Conservation (phyloP, 108 stramenopile species). For the Fistulifera pelliculosa region DNA sequence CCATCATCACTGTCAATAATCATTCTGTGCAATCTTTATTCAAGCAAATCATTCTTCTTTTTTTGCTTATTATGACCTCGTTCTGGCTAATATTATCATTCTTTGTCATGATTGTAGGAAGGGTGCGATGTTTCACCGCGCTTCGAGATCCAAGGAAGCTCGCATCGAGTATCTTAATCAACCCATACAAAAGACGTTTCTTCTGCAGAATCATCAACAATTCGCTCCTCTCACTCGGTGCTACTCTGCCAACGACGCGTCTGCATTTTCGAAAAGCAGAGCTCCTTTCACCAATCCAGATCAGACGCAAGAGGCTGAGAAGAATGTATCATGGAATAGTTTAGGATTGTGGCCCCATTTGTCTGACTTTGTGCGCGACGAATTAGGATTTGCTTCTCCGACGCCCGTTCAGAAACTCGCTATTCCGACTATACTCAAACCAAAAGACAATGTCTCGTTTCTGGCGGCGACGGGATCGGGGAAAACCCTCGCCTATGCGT, state of each 20-base stretch:
- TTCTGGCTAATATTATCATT: too few relatives aligned
- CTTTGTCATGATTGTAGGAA: too few relatives aligned
- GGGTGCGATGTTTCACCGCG: too few relatives aligned
- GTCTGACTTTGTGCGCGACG: constrained; percentile 28
- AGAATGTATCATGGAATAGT: constrained; percentile 41
- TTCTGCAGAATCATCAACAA: too few relatives aligned
- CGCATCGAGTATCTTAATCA: too few relatives aligned
- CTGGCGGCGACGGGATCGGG: constrained; percentile 87
- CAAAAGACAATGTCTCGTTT: constrained; percentile 38
- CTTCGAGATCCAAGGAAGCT: too few relatives aligned
- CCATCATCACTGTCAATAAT: too few relatives aligned
- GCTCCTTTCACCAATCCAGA: constrained; percentile 38
- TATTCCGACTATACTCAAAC: constrained; percentile 55
- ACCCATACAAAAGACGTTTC: too few relatives aligned
- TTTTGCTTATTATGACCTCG: too few relatives aligned
- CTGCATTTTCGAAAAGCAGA: constrained; percentile 29
- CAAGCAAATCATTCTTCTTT: too few relatives aligned
- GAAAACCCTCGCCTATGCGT: constrained; percentile 81
- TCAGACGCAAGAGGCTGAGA: constrained; percentile 19
- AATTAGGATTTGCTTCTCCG: constrained; percentile 29
- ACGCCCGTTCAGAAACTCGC: constrained; percentile 75
- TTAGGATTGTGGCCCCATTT: constrained; percentile 63
- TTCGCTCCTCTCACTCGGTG: too few relatives aligned
- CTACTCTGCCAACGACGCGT: background rate
- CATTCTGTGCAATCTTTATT: too few relatives aligned